Conservation (phyloP, 108 stramenopile genomes). For the Skeletonema costatum region DNA sequence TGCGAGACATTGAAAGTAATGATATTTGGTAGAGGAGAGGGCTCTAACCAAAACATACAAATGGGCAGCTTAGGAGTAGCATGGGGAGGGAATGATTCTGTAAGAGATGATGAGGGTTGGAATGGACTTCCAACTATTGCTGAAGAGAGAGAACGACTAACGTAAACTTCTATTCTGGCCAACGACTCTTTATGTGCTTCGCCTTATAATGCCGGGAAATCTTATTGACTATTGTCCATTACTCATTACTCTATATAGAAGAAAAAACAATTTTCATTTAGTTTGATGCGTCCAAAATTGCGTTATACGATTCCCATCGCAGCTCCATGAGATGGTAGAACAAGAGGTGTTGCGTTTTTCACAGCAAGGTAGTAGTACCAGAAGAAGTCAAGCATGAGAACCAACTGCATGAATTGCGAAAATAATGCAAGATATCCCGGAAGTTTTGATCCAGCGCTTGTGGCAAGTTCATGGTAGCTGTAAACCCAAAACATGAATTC, state of each 20-base stretch:
- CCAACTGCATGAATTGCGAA: constrained; percentile 94
- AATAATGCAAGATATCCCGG: constrained; percentile 97
- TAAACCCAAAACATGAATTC: constrained; percentile 97
- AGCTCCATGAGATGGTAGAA: constrained; percentile 76
- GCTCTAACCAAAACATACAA: constrained; percentile 45
- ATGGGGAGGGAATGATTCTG: constrained; percentile 34
- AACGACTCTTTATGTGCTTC: neutral
- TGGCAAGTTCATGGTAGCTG: constrained; percentile 97
- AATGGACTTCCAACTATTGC: constrained; percentile 51
- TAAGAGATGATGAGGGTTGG: constrained; percentile 56
- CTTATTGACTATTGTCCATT: neutral
- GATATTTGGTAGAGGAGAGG: constrained; percentile 56
- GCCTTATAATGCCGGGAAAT: neutral
- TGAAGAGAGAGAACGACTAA: constrained; percentile 6
- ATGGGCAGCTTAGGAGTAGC: constrained; percentile 28
- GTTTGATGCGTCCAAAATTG: neutral
- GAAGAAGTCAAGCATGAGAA: constrained; percentile 98
- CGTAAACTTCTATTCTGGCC: neutral
- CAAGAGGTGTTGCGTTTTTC: constrained; percentile 88
- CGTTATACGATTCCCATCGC: constrained; percentile 83
- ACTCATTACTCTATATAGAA: constrained; percentile 2
- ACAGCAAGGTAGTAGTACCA: constrained; percentile 96
- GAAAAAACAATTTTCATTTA: neutral
- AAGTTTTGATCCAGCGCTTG: constrained; percentile 78
- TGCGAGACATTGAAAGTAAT: constrained; percentile 52